phyloP scores from a whole-genome alignment of 208 protist species.

The Acanthamoeba sp. region DNA sequence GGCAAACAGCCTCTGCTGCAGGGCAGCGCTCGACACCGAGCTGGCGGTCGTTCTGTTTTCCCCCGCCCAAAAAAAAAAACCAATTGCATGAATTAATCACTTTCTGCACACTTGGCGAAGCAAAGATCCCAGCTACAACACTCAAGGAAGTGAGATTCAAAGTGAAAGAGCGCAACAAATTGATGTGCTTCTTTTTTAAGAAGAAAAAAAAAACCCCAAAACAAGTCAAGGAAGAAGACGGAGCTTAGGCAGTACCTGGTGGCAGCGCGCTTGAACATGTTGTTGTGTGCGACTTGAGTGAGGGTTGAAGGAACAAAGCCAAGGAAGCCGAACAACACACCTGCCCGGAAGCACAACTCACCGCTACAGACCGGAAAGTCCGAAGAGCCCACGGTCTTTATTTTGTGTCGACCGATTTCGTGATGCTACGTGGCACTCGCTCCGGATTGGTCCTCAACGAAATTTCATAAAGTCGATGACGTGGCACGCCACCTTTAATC shows the following conservation, averaged over 20 bases:
- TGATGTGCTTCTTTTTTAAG: background rate
- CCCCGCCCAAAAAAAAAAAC: too few species aligned
- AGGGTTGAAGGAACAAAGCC: background rate
- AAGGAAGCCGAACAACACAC: background rate
- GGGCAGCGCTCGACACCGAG: background rate
- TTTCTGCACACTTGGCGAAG: too few species aligned
- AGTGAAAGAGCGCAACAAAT: background rate
- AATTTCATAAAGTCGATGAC: background rate
- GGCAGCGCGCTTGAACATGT: constrained; percentile 15
- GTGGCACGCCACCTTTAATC: too few species aligned
- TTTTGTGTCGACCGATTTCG: too few species aligned
- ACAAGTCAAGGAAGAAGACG: background rate
- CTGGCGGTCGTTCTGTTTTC: background rate
- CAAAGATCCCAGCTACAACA: too few species aligned
- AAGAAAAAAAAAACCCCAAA: background rate
- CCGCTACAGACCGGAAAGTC: background rate
- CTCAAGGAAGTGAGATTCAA: too few species aligned
- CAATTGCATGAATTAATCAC: too few species aligned
- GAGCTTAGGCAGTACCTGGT: background rate
- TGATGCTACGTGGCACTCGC: too few species aligned
- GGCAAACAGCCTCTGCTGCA: background rate
- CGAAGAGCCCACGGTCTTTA: background rate
- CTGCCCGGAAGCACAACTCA: background rate
- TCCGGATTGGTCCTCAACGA: background rate
- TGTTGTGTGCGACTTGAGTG: background rate